Percentiles rank a stretch among this genome's conserved stretches.
Conservation (phyloP, 352 stramenopile genomes). For the Globisporangium sylvaticum region DNA sequence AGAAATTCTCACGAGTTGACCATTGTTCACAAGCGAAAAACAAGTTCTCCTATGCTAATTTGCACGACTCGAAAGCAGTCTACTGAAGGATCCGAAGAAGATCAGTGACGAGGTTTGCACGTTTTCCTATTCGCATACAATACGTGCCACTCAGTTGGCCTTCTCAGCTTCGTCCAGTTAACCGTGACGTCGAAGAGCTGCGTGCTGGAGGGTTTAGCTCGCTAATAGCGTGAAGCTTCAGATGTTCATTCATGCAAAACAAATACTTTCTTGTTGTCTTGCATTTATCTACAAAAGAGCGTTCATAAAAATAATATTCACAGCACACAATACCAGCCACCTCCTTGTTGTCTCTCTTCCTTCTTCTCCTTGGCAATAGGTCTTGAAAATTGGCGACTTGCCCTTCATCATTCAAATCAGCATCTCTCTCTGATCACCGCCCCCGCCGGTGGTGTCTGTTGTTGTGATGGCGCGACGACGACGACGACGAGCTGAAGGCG, state of each 20-base stretch:
- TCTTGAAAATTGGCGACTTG: not conserved
- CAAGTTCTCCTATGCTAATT: no score
- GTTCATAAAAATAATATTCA: not conserved
- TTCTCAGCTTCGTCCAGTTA: no score
- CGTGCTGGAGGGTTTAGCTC: not conserved
- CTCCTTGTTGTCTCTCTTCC: not conserved
- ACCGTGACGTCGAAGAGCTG: no score
- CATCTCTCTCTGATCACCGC: conserved; percentile 11
- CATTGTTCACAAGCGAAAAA: no score
- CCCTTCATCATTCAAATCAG: not conserved
- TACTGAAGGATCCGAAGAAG: no score
- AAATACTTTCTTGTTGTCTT: not conserved
- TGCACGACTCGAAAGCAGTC: no score
- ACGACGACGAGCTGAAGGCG: conserved; percentile 6
- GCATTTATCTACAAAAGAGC: not conserved
- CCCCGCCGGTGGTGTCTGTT: not conserved
- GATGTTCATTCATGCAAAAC: not conserved
- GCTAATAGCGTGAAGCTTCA: not conserved
- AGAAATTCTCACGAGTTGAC: no score
- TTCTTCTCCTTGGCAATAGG: not conserved
- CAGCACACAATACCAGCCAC: not conserved
- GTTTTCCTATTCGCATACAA: no score
- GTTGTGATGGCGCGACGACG: conserved; percentile 1
- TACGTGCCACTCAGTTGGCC: no score
- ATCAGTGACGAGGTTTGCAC: no score